phyloP scores from a whole-genome alignment of 2,329 filamentous ascomycete species.

The Sclerotinia subarctica region DNA sequence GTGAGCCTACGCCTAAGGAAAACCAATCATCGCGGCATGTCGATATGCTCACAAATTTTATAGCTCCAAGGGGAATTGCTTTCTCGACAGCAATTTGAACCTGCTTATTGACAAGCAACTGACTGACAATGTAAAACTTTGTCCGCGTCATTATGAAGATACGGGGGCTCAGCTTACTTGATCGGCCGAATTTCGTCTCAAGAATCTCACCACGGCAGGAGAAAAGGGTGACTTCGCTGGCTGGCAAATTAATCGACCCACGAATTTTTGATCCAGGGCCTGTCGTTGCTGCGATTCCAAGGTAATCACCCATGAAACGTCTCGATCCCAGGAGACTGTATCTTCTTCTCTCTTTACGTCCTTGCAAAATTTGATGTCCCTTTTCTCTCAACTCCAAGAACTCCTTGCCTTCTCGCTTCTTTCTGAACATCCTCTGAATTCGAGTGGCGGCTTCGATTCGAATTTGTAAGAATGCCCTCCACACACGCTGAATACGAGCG shows the following conservation, averaged over 20 bases:
- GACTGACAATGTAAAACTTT: constrained; percentile 86
- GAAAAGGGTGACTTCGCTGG: constrained; percentile 76
- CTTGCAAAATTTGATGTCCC: constrained; percentile 76
- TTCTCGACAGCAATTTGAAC: constrained; percentile 78
- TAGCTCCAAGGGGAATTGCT: constrained; percentile 76
- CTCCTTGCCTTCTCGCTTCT: constrained; percentile 85
- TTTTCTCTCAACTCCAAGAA: constrained; percentile 85
- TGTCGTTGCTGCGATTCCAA: constrained; percentile 76
- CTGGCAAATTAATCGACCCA: constrained; percentile 65
- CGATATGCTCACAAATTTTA: constrained; percentile 83
- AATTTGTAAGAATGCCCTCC: constrained; percentile 93
- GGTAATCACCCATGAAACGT: constrained; percentile 90
- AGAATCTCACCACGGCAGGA: constrained; percentile 88
- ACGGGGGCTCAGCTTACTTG: constrained; percentile 86
- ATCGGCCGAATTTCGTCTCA: constrained; percentile 92
- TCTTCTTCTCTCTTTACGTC: constrained; percentile 84
- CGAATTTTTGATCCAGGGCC: constrained; percentile 81
- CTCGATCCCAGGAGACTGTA: constrained; percentile 90
- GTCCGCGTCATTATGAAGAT: constrained; percentile 80
- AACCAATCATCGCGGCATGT: constrained; percentile 95
- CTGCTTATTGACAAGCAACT: constrained; percentile 77
- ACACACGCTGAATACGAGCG: constrained; percentile 92
- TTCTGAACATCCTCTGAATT: constrained; percentile 94
- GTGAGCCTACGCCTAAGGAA: constrained; percentile 82
- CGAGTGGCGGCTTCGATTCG: constrained; percentile 87